A percentile compares a stretch with the other conserved stretches of the same genome.
These are phyloP conservation scores for Dianthus caryophyllus DNA, from an alignment of 148 eudicot genomes.

Conservation along the genomic window DNA sequence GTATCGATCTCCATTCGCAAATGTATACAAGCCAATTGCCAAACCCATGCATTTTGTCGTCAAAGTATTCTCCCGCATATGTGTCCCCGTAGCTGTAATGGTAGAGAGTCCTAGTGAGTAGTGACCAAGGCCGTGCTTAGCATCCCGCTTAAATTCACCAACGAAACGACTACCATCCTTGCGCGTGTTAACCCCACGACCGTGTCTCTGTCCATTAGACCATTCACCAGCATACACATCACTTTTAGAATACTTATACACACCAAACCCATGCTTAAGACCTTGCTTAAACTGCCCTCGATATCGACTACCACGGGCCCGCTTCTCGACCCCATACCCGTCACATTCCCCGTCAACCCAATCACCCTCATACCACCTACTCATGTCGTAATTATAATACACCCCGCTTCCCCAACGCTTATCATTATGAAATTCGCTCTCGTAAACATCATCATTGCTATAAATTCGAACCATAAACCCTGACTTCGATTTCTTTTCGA, in stretches of 20 bases:
- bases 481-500: slow-evolving; percentile 49
- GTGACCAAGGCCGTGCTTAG: slow-evolving; percentile 94
- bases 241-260: slow-evolving; percentile 85
- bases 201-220: slow-evolving; percentile 96
- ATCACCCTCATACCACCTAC: slow-evolving; percentile 91
- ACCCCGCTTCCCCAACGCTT: slow-evolving; percentile 94
- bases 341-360: slow-evolving; percentile 97
- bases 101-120: slow-evolving; percentile 22
- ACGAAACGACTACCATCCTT: slow-evolving; percentile 93
- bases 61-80: slow-evolving; percentile 94
- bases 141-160: slow-evolving; percentile 97
- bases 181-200: slow-evolving; percentile 87
- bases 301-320: slow-evolving; percentile 92
- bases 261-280: slow-evolving; percentile 89
- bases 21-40: slow-evolving; percentile 77
- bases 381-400: slow-evolving; percentile 84
- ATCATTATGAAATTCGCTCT: slow-evolving; percentile 89
- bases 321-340: slow-evolving; percentile 88
- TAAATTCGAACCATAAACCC: slow-evolving; percentile 82
- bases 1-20: slow-evolving; percentile 79
- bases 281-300: slow-evolving; percentile 88
- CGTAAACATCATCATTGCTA: slow-evolving; percentile 86
- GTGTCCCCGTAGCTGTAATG: slow-evolving; percentile 67
- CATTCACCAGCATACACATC: slow-evolving; percentile 96
- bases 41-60: slow-evolving; percentile 96